These are phyloP conservation scores for Monilinia laxa DNA, from an alignment of 2,329 filamentous ascomycete species.

Conservation along the genomic window DNA sequence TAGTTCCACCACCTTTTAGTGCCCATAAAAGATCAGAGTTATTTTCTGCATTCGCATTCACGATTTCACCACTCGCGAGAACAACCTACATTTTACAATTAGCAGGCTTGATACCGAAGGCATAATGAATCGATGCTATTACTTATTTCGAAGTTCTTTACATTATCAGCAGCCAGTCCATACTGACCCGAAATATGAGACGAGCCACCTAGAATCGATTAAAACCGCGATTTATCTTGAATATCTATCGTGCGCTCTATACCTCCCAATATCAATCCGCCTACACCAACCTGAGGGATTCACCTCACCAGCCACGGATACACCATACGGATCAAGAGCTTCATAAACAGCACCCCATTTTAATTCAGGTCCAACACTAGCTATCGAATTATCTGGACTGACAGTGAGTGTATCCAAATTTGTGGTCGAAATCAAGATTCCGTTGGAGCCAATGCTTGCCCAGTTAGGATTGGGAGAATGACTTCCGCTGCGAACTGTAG, in stretches of 20 bases:
- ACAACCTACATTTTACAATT: background rate
- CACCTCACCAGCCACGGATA: no score
- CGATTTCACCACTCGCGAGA: constrained; percentile 23
- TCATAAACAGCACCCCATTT: constrained; percentile 44
- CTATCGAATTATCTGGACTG: constrained; percentile 36
- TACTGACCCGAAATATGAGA: constrained; percentile 11
- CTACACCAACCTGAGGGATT: no score
- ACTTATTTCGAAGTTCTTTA: constrained; percentile 1
- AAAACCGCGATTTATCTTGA: background rate
- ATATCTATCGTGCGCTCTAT: background rate
- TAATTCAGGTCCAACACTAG: constrained; percentile 41
- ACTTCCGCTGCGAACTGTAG: constrained; percentile 49
- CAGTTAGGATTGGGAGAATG: constrained; percentile 44
- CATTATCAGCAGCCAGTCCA: background rate
- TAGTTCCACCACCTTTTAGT: constrained; percentile 30
- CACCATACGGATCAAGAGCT: constrained; percentile 33
- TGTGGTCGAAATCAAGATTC: constrained; percentile 50
- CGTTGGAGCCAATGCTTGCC: constrained; percentile 48
- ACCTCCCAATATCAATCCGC: no score
- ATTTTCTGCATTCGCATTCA: constrained; percentile 45
- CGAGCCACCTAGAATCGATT: background rate
- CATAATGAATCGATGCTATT: background rate
- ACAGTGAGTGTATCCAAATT: constrained; percentile 30
- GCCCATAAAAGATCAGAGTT: constrained; percentile 51
- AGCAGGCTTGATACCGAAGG: background rate